Evolutionary conservation across 208 protist species (phyloP), one percentile per base, ranked within the genome.

Genomic region (Leishmania mexicana): DNA sequence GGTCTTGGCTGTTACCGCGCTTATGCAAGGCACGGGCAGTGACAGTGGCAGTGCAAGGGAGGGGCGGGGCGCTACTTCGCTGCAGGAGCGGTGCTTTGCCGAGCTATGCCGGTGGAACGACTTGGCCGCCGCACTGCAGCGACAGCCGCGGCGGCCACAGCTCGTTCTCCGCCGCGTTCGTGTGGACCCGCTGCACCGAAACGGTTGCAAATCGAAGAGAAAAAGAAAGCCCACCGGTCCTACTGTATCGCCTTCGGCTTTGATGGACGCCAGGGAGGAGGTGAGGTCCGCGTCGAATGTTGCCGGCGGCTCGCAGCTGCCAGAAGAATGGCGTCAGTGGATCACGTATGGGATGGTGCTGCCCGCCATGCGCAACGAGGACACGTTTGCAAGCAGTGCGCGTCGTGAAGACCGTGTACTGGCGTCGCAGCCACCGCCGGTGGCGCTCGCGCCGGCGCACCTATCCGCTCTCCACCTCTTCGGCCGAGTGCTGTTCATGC

Each of bases 71-170:
- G 17, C 57, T 35, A 17, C 21, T 1, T 82, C 74, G 24, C n/a
- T 86, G 31, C 83, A 86, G 62, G 78, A 68, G 21, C 42, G 45
- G 40, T 81, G 60, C 68, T 95, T 95, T 76, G 51, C 57, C 28
- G 54, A 85, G 49, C 71, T 93, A 21, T 93, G 90, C 76, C 65
- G 35, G 45, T 94, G 82, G 81, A 92, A 86, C 62, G 77, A 49
- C 6, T 76, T 95, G 65, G 92, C 90, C 0, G 83, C 76, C 42
- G 65, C 31, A 6, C 74, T 95, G 75, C 87, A 84, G 47, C 78
- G 78, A 35, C 60, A 65, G 28, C 84, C 91, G 62, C 85, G 89
- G 24, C 88, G 91, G 38, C 91, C 91, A 45, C 89, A 92, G 73
- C 47, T 83, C 21, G 45, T 89, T 67, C 79, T 88, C 19, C 78